Evolutionary conservation across 140 eudicot genomes (phyloP).

Genomic region (Flaveria floridana): DNA sequence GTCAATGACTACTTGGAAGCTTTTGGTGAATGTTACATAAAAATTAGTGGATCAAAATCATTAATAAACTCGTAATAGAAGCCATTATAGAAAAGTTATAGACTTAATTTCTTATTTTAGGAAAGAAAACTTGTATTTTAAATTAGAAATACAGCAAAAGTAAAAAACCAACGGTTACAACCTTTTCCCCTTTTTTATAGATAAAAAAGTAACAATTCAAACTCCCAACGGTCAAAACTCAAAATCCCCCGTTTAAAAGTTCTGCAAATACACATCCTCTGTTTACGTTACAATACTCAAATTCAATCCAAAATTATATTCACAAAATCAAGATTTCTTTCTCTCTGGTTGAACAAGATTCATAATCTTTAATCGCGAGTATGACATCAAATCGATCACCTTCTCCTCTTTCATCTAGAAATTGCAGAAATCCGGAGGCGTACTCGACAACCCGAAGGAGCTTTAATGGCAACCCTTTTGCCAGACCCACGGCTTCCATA

Average conservation of each 20-base stretch:
- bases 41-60: too few relatives aligned
- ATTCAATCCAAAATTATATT: conserved; percentile 2
- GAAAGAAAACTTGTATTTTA: too few relatives aligned
- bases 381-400: conserved; percentile 61
- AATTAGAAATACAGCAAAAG: neutral
- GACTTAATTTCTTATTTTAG: too few relatives aligned
- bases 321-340: conserved; percentile 15
- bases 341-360: conserved; percentile 2
- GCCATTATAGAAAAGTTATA: too few relatives aligned
- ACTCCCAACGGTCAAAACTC: conserved; percentile 34
- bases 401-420: conserved; percentile 64
- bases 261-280: conserved; percentile 22
- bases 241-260: conserved; percentile 29
- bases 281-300: conserved; percentile 32
- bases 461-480: conserved; percentile 53
- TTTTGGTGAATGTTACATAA: too few relatives aligned
- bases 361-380: conserved; percentile 30
- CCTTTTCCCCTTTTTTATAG: neutral
- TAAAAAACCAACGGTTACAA: conserved; percentile 32
- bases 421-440: conserved; percentile 47
- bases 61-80: too few relatives aligned
- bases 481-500: conserved; percentile 45
- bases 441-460: conserved; percentile 56
- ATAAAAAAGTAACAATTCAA: conserved; percentile 17
- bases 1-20: too few relatives aligned